A percentile compares a stretch with the other conserved stretches of the same genome.
These are phyloP conservation scores for Hericium coralloides DNA, from an alignment of 768 basidiomycete species.

Conservation along the genomic window DNA sequence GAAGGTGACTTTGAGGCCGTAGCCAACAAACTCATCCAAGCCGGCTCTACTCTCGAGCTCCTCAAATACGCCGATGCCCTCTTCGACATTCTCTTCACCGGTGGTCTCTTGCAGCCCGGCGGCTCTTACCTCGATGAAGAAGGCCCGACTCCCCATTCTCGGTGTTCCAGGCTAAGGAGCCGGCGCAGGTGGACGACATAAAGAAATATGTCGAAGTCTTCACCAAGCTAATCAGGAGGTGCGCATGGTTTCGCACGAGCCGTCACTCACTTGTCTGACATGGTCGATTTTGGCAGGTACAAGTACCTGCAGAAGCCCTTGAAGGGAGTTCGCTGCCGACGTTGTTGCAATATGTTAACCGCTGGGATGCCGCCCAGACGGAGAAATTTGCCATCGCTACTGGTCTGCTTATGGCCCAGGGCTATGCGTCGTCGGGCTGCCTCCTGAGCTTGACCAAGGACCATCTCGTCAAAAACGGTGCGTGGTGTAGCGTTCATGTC, in stretches of 20 bases:
- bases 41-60: conserved; percentile 88
- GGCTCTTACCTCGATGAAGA: conserved; percentile 86
- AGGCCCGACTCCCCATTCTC: conserved; percentile 85
- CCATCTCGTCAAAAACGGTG: conserved; percentile 92
- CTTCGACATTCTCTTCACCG: conserved; percentile 93
- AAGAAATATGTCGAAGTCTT: conserved; percentile 92
- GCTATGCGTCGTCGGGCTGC: conserved; percentile 69
- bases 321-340: conserved; percentile 77
- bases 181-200: conserved; percentile 75
- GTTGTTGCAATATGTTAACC: conserved; percentile 82
- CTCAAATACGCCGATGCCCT: conserved; percentile 96
- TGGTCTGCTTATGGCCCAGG: conserved; percentile 78
- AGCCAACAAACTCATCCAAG: conserved; percentile 78
- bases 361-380: conserved; percentile 68
- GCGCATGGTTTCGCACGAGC: conserved; percentile 7
- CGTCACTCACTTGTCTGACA: not conserved
- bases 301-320: conserved; percentile 98
- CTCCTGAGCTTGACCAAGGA: conserved; percentile 84
- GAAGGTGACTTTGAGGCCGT: conserved; percentile 77
- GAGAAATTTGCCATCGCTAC: conserved; percentile 79
- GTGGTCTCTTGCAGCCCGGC: conserved; percentile 93
- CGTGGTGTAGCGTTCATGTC: conserved; percentile 8
- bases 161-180: conserved; percentile 71
- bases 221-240: conserved; percentile 95
- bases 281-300: conserved; percentile 49